Percentiles rank a stretch among this genome's conserved stretches.
phyloP scores from a whole-genome alignment of 257 asterid genomes.

The Ligustrum vulgare region DNA sequence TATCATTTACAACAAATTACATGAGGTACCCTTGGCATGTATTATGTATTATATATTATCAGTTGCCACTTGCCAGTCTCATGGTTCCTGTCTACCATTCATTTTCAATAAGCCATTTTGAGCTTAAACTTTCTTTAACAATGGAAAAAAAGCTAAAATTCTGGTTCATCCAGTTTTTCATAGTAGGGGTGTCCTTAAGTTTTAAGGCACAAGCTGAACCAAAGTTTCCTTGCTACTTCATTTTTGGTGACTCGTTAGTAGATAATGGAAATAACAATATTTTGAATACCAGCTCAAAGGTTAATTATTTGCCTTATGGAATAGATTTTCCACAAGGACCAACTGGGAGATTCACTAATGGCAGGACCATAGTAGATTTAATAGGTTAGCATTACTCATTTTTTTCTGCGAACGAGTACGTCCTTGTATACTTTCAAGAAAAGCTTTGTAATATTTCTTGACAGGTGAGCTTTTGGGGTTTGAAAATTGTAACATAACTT shows the following conservation, averaged over 20 bases:
- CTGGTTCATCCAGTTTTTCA: not conserved
- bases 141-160: not conserved
- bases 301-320: slow-evolving; percentile 39
- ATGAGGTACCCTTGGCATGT: too few relatives aligned
- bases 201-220: slow-evolving; percentile 12
- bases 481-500: not conserved
- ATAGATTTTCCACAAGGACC: slow-evolving; percentile 37
- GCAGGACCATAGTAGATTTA: slow-evolving; percentile 29
- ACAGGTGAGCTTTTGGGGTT: slow-evolving; percentile 22
- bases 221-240: slow-evolving; percentile 33
- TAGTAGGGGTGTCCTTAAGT: not conserved
- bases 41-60: too few relatives aligned
- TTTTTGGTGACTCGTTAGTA: slow-evolving; percentile 38
- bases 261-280: slow-evolving; percentile 42
- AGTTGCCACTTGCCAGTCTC: too few relatives aligned
- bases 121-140: not conserved
- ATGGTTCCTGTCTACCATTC: too few relatives aligned
- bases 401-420: too few relatives aligned
- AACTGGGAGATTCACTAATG: slow-evolving; percentile 40
- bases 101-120: too few relatives aligned
- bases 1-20: too few relatives aligned
- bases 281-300: slow-evolving; percentile 25
- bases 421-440: not conserved
- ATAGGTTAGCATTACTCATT: slow-evolving; percentile 16
- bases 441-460: not conserved